Base-by-base conservation (phyloP, 306 rosid species). In the Dalbergia cochinchinensis region DNA sequence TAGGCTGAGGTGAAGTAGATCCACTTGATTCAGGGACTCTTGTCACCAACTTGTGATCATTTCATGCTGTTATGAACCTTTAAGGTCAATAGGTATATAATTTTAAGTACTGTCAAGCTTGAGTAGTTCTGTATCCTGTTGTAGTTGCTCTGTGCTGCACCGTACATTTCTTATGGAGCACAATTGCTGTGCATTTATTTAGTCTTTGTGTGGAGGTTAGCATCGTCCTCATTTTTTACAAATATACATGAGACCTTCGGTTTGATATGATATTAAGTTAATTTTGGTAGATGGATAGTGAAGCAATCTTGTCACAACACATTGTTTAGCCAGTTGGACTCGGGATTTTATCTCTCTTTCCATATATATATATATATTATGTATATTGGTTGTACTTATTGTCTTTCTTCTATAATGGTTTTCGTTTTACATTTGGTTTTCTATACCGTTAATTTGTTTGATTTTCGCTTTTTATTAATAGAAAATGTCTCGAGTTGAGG, bases 401-500 rank as follows among this genome's bases (percentile, higher is more conserved):
- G 18, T 58, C 62, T 60, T 31, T 41, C 14, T 74, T 42, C 20
- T 53, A 15, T 14, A 53, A 61, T 44, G 60, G 35, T 60, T 67
- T 78, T 74, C 39, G 22, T 34, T 69, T 69, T 12, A 31, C 44
- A 18, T 19, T 53, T 59, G 53, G 66, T 37, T 33, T 50, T 64
- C 13, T 39, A 7, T 54, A 15, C 31, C 53, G 11, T 57, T 70
- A 34, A 44, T 74, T 74, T 69, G 53, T 39, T 50, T 22, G 62
- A 12, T 70, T 11, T 82, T 71, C n/a, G 65, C 57, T 76, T 63
- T 4, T 8, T 51, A 44, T 20, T 66, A 47, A 33, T 69, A 83
- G 86, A 74, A 81, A 79, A 95, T 95, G 99, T 86, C 98, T 65
- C 87, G 83, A 66, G 97, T n/a, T 77, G 97, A 90, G 87, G 91